Base-by-base conservation (phyloP, 1,284 basidiomycete species). In the Phellopilus nigrolimitatus region DNA sequence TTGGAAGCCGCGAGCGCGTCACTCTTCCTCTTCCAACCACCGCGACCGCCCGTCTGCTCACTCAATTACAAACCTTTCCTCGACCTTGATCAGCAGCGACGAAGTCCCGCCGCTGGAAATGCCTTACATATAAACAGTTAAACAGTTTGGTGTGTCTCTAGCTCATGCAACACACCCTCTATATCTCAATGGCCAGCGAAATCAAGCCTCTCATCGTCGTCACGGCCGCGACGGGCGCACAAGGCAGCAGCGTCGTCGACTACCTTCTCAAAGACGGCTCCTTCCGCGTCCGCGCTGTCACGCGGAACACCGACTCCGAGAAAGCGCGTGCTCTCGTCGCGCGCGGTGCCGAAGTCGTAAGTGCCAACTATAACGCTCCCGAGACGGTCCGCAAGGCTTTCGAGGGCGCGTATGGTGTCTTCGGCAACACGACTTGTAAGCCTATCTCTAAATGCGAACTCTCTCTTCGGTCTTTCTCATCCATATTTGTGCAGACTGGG, bases 261-360 rank as follows among this genome's bases (percentile, higher is more conserved):
- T n/a, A n/a, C n/a, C n/a, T n/a, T n/a, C n/a, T n/a, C n/a, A n/a
- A 49, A 19, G 56, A 56, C 19, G 50, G 54, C 17, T 22, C 45
- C 2, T 57, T 57, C 43, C 21, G 36, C 17, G 53, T 57, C 6
- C 50, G 56, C 15, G 56, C 46, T 19, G n/a, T 57, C 19, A 59
- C 57, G 3, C 36, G 56, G 7, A 56, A 57, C 31, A 41, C 38
- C 15, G 36, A 53, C 7, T 56, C 53, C 31, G 22, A 38, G 17
- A 43, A 33, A 24, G 57, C 53, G 3, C 38, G 51, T 43, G 3
- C 7, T 4, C 31, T 36, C n/a, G n/a, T n/a, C n/a, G n/a, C n/a
- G n/a, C n/a, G n/a, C n/a, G n/a, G n/a, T n/a, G n/a, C n/a, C n/a
- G n/a, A n/a, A n/a, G n/a, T n/a, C n/a, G n/a, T n/a, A n/a, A n/a